phyloP scores from a whole-genome alignment of 768 basidiomycete species.

The Crassisporium funariophilum region DNA sequence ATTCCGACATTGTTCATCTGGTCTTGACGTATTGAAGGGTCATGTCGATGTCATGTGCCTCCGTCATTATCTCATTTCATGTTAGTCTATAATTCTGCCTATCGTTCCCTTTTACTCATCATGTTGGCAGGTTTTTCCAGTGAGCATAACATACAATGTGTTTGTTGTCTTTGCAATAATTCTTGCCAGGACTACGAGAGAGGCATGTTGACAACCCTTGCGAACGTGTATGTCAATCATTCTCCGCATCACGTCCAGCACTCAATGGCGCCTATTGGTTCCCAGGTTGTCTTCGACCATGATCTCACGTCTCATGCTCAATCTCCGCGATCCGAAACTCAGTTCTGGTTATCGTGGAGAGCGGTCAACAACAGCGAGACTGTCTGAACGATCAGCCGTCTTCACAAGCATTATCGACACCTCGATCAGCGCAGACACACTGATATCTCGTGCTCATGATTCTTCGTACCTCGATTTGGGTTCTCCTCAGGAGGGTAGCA shows the following conservation, averaged over 20 bases:
- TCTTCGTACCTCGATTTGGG: too few species aligned
- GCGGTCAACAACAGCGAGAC: background rate
- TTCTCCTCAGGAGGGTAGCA: too few species aligned
- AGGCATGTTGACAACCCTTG: constrained; percentile 27
- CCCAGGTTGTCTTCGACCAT: constrained; percentile 20
- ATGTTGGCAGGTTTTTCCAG: too few species aligned
- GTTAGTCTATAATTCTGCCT: constrained; percentile 10
- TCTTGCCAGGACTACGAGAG: constrained; percentile 21
- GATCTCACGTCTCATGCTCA: constrained; percentile 24
- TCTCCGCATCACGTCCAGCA: background rate
- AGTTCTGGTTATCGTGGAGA: background rate
- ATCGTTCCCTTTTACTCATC: background rate
- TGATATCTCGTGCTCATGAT: too few species aligned
- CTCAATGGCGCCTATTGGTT: background rate
- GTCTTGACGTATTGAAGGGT: constrained; percentile 9
- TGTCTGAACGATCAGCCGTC: background rate
- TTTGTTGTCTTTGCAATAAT: too few species aligned
- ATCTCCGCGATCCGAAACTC: constrained; percentile 27
- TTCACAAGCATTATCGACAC: background rate
- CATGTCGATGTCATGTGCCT: constrained; percentile 17
- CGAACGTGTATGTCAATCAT: constrained; percentile 27
- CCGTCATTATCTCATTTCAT: constrained; percentile 17
- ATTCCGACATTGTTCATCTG: background rate
- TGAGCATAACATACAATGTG: too few species aligned
- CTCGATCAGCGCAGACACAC: too few species aligned